Evolutionary conservation across 768 basidiomycete genomes (phyloP).

Genomic region (Tricholomella constricta): DNA sequence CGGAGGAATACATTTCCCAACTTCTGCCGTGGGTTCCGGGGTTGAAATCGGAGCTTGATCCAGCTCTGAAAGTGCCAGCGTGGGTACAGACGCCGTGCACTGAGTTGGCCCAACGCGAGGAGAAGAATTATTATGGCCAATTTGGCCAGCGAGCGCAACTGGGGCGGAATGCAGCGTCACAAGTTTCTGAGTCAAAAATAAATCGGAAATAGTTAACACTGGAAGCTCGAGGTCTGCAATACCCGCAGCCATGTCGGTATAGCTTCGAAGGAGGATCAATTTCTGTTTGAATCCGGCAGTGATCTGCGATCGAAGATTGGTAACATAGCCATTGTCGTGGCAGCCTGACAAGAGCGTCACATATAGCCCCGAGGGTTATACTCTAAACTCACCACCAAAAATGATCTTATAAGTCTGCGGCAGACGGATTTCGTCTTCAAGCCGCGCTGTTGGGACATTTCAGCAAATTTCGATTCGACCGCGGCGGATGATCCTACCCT

Average conservation of each 20-base stretch:
- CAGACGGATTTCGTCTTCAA: constrained; percentile 62
- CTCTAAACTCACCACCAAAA: constrained; percentile 55
- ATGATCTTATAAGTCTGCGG: constrained; percentile 67
- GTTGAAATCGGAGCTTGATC: constrained; percentile 27
- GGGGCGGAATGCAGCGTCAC: constrained; percentile 24
- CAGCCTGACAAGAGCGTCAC: constrained; percentile 44
- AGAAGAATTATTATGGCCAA: constrained; percentile 5
- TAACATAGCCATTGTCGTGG: constrained; percentile 74
- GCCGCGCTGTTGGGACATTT: constrained; percentile 40
- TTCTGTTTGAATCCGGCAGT: constrained; percentile 67
- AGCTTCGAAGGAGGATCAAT: constrained; percentile 64
- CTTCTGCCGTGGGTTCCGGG: constrained; percentile 19
- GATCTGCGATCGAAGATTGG: constrained; percentile 60
- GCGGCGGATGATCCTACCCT: constrained; percentile 43
- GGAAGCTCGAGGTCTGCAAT: constrained; percentile 61
- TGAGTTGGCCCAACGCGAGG: constrained; percentile 7
- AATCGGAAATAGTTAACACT: constrained; percentile 50
- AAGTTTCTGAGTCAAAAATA: constrained; percentile 64
- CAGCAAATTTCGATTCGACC: constrained; percentile 3
- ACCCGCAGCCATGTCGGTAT: constrained; percentile 59
- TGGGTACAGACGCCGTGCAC: constrained; percentile 1
- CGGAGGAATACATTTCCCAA: constrained; percentile 1
- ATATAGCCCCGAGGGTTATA: not conserved
- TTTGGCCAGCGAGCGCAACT: not conserved
- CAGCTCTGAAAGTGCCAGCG: constrained; percentile 18